Base-by-base conservation (phyloP, 257 asterid species). In the Anisodus tanguticus region DNA sequence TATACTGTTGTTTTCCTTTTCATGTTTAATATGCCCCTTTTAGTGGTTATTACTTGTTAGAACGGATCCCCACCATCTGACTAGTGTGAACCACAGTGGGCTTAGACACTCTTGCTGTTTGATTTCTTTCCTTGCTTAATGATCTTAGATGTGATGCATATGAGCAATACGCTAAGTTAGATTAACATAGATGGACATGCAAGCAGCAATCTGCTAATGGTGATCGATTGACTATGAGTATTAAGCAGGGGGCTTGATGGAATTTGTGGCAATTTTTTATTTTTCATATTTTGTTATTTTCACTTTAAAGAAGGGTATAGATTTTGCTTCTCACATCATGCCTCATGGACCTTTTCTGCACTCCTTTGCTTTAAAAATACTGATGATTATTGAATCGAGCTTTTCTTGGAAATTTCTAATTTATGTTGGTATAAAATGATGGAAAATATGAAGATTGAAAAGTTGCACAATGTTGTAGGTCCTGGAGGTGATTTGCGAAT, bases 401-500 rank as follows among this genome's bases (percentile, higher is more conserved):
- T 22, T 74, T 58, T 17, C 4, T 51, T 31, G 17, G 67, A 7
- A 58, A 19, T 58, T 59, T 63, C 9, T 43, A 15, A 17, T 0
- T 8, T 54, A 8, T 70, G 58, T 67, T 57, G 74, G 57, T 57
- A 17, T 7, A 9, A 80, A 15, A 37, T n/a, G 19, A 26, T 53
- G 26, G 16, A 17, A 10, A 79, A 5, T 5, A 54, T 54, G 49
- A 6, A 35, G 17, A 43, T 63, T 37, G 59, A 55, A 39, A 57
- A 47, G 60, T 66, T 64, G 11, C 13, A 58, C 76, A 16, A 26
- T 39, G 15, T 13, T 86, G 85, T 86, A 88, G 91, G 91, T 11
- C 95, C 93, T 9, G 97, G 93, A 86, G 98, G 98, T 8, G 90
- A 91, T 86, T 86, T 95, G 81, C 92, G 95, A 85, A 93, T 87